These are phyloP conservation scores for Geranomyces variabilis DNA, from an alignment of 192 early-diverging fungal species.

Conservation along the genomic window DNA sequence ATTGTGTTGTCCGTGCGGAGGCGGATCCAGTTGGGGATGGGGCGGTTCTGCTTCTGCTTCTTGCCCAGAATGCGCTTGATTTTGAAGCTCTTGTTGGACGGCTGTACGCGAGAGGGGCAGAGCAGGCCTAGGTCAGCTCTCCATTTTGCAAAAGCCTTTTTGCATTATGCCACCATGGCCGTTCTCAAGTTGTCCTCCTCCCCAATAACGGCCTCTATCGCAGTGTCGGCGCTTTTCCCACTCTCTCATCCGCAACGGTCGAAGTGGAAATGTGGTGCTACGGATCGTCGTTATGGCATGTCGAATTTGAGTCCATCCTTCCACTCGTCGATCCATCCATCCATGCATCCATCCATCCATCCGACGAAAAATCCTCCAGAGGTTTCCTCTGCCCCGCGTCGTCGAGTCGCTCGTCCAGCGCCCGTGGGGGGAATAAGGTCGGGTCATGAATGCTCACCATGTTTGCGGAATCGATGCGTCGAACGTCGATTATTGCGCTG, in stretches of 20 bases:
- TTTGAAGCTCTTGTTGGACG: conserved; percentile 97
- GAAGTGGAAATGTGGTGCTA: too few species aligned
- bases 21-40: conserved; percentile 97
- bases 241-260: background rate
- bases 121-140: background rate
- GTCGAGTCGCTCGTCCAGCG: too few species aligned
- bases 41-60: conserved; percentile 98
- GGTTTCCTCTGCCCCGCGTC: too few species aligned
- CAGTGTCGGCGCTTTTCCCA: too few species aligned
- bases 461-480: background rate
- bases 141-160: background rate
- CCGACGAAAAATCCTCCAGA: background rate
- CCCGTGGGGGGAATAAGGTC: background rate
- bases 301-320: background rate
- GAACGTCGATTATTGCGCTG: too few species aligned
- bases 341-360: conserved; percentile 28
- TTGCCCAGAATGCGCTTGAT: conserved; percentile 98
- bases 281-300: too few species aligned
- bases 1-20: conserved; percentile 93
- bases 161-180: background rate
- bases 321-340: conserved; percentile 21
- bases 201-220: too few species aligned
- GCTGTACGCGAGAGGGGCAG: conserved; percentile 52
- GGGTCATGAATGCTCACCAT: background rate
- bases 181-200: background rate